Evolutionary conservation across 2,329 filamentous ascomycete genomes (phyloP).

Genomic region (Macrophomina phaseolina): DNA sequence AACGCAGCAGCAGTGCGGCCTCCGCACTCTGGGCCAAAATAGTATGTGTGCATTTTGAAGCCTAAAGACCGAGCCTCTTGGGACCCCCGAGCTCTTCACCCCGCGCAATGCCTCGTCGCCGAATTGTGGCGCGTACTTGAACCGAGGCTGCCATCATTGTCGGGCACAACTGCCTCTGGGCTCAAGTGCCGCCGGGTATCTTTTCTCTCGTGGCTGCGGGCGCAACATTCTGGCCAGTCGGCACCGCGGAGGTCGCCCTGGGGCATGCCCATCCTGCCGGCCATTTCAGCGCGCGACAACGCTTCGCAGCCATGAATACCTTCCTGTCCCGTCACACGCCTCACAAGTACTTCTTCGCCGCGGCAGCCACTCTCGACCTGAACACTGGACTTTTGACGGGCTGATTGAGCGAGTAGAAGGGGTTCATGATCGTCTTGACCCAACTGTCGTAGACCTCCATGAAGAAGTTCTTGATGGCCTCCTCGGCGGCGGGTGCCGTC

Average conservation of each 20-base stretch:
- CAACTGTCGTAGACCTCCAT: conserved; percentile 94
- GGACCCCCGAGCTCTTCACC: neutral
- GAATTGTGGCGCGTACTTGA: neutral
- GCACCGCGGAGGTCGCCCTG: no score
- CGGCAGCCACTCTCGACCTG: conserved; percentile 77
- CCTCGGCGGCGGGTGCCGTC: conserved; percentile 87
- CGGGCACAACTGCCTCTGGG: neutral
- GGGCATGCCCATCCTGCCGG: no score
- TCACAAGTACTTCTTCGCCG: conserved; percentile 90
- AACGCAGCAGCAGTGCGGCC: no score
- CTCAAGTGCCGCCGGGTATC: neutral
- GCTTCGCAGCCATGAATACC: no score
- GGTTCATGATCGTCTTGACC: conserved; percentile 96
- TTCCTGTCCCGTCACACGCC: neutral
- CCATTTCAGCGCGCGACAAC: no score
- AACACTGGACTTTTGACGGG: conserved; percentile 88
- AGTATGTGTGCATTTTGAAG: neutral
- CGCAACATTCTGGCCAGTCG: no score
- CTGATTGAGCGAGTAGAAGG: conserved; percentile 88
- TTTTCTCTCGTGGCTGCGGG: neutral
- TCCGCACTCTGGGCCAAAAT: no score
- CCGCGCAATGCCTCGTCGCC: neutral
- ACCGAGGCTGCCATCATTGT: neutral
- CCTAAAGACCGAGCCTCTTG: neutral
- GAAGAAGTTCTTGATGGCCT: conserved; percentile 95